phyloP scores from a whole-genome alignment of 1,284 basidiomycete genomes.

The Tranzscheliella williamsii region DNA sequence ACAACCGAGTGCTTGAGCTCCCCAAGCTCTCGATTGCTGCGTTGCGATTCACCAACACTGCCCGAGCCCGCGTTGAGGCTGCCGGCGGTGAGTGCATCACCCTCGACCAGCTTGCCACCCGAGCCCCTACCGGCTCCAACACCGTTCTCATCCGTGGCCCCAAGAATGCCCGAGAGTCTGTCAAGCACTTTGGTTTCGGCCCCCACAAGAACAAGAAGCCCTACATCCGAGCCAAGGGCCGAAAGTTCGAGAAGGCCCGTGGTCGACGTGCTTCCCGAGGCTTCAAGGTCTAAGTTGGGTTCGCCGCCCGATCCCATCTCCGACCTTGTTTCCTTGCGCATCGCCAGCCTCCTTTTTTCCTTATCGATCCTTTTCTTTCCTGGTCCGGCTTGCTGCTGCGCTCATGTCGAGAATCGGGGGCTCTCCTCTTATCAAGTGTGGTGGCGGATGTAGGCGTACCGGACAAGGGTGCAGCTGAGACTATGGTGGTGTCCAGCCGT shows the following conservation, averaged over 20 bases:
- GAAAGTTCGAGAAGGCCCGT: slow-evolving; percentile 73
- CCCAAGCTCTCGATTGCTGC: slow-evolving; percentile 94
- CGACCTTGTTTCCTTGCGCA: too few species aligned
- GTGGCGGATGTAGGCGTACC: too few species aligned
- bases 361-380: too few species aligned
- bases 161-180: slow-evolving; percentile 89
- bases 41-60: slow-evolving; percentile 88
- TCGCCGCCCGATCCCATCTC: too few species aligned
- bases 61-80: slow-evolving; percentile 90
- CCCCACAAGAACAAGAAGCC: slow-evolving; percentile 77
- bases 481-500: too few species aligned
- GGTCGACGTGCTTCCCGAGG: slow-evolving; percentile 63
- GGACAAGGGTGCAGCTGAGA: too few species aligned
- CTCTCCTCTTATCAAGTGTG: too few species aligned
- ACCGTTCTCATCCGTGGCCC: slow-evolving; percentile 89
- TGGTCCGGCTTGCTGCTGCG: too few species aligned
- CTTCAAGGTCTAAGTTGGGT: slow-evolving; percentile 60
- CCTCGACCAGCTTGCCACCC: slow-evolving; percentile 92
- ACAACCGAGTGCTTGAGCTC: slow-evolving; percentile 81
- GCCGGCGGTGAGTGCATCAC: slow-evolving; percentile 94
- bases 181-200: slow-evolving; percentile 82
- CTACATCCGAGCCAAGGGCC: slow-evolving; percentile 88
- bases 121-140: slow-evolving; percentile 92
- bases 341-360: neutral
- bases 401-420: too few species aligned